Conservation (phyloP, 148 eudicot genomes). For the Amaranthus palmeri region DNA sequence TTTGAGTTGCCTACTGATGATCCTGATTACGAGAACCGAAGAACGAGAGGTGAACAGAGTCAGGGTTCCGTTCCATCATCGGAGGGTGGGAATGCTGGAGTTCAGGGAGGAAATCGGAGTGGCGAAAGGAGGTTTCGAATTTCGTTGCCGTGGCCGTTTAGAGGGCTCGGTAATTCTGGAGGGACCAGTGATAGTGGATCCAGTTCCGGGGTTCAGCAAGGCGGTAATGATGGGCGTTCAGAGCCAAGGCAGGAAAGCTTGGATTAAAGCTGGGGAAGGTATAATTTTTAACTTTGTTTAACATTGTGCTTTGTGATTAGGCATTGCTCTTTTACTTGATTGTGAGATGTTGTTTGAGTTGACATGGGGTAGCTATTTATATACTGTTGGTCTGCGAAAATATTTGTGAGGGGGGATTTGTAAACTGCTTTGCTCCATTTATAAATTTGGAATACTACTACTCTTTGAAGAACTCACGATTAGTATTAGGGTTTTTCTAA, state of each 20-base stretch:
- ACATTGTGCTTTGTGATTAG: not conserved
- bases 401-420: no score
- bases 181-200: not conserved
- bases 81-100: constrained; percentile 3
- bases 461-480: no score
- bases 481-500: no score
- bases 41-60: not conserved
- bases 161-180: constrained; percentile 2
- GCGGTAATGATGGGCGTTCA: constrained; percentile 14
- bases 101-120: not conserved
- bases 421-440: no score
- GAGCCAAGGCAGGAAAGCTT: constrained; percentile 11
- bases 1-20: constrained; percentile 81
- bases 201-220: constrained; percentile 8
- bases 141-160: constrained; percentile 43
- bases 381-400: no score
- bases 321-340: not conserved
- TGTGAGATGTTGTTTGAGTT: no score
- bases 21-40: constrained; percentile 49
- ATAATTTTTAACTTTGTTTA: not conserved
- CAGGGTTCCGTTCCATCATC: constrained; percentile 6
- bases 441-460: no score
- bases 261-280: constrained; percentile 25
- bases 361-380: no score
- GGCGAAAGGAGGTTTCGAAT: constrained; percentile 38